Evolutionary conservation across 768 basidiomycete genomes (phyloP), one percentile per base, ranked within the genome.

Genomic region (Russula sp.): DNA sequence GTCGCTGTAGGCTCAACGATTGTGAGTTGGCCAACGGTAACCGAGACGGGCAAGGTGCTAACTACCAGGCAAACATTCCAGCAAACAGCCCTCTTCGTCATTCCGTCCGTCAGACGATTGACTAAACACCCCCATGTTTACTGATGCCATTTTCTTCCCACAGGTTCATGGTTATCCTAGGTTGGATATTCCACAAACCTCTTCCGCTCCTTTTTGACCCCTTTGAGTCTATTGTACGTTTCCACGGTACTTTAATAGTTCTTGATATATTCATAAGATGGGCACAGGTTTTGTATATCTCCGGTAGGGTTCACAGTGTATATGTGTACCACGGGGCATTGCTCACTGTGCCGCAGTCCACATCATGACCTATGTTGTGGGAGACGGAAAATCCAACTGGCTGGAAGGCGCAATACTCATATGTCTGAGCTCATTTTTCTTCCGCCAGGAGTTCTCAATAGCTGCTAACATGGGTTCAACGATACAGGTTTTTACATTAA

Each of bases 321-420:
- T 22, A 2, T 34, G 7, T 32, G 7, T 50, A 20, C 11, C 43
- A 3, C n/a, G 13, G 11, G 35, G 8, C 25, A 11, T 36, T 13
- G 22, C 53, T 63, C 20, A 65, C 20, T 22, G 32, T 32, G 18
- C 13, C 20, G 35, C 41, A 72, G 74, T 75, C 7, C 62, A 71
- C 66, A 89, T 90, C 4, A 90, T 96, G 73, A 90, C 88, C 69
- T 91, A 90, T 69, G 85, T 87, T 22, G 82, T 95, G 6, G 81
- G 84, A 52, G 95, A 97, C 67, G 93, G 93, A 13, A 88, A 84
- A 70, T 90, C 87, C 34, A 96, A 95, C 72, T 97, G 93, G 85
- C 78, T 97, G n/a, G 93, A 96, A 73, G 92, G 91, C 25, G 73
- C 85, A 67, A 84, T 91, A 59, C 78, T 92, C n/a, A 82, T 91